Base-by-base conservation (phyloP, 169 alveolate species). In the Plasmodium yoelii region DNA sequence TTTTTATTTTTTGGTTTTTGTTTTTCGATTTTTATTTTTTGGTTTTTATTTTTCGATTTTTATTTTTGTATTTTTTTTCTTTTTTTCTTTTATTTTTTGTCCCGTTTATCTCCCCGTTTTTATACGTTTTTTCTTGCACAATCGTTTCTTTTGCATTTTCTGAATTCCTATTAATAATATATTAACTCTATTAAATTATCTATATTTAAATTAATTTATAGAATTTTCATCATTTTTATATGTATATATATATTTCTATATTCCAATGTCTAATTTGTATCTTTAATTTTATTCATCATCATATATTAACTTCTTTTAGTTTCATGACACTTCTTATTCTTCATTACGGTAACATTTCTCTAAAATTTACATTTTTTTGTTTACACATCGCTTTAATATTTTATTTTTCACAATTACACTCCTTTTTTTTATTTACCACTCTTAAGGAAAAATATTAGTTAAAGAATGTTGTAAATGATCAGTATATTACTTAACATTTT, bases 21-120 rank as follows among this genome's bases (percentile, higher is more conserved):
- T 22, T 18, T 73, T 49, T 22, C 39, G 39, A 39, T 73, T 72
- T 72, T 53, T 72, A 5, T 8, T 42, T 4, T 72, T 72, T 49
- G 19, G 3, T 28, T 19, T 53, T 64, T n/a, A 13, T 19, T 67
- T 8, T 67, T 9, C 12, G 39, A 5, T 39, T 15, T 44, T 67
- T 67, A 18, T 19, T 68, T 44, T 42, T 15, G 44, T 18, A n/a
- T 8, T 68, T 68, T 46, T 47, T n/a, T 18, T 9, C 8, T 68
- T 68, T 68, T 68, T 13, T 68, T 42, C 28, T 47, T 15, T 46
- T 46, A 28, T 70, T 4, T 71, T 26, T 55, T 71, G 24, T 51
- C 12, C 49, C 10, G 13, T 51, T 71, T 34, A 53, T 28, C 42
- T 26, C 39, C 34, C 24, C 55, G 19, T 1, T 51, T 18, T 22